phyloP scores from a whole-genome alignment of 306 rosid species.

The Gillenia trifoliata region DNA sequence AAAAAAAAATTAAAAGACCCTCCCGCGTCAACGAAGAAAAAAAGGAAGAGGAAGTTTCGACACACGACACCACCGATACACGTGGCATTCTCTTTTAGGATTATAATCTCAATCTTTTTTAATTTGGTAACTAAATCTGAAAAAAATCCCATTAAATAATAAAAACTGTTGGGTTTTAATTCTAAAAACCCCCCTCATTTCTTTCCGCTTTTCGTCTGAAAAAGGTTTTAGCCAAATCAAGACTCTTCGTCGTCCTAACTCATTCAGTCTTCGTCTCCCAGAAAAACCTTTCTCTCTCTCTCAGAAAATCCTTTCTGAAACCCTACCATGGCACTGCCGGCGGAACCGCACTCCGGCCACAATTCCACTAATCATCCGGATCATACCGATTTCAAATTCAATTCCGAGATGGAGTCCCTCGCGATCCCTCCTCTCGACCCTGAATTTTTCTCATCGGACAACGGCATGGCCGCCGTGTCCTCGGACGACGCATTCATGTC shows the following conservation, averaged over 20 bases:
- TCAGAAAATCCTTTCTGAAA: not conserved
- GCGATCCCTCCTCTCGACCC: conserved; percentile 60
- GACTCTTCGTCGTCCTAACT: not conserved
- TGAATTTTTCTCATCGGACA: conserved; percentile 30
- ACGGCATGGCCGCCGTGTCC: not conserved
- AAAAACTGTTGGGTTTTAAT: not conserved
- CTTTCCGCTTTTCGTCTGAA: not conserved
- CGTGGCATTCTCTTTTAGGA: not conserved
- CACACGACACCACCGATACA: not conserved
- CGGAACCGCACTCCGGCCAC: not conserved
- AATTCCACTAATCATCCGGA: conserved; percentile 19
- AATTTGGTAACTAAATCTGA: not conserved
- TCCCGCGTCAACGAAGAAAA: not conserved
- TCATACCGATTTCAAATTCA: conserved; percentile 24
- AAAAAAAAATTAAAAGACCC: too few relatives aligned
- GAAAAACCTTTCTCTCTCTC: not conserved
- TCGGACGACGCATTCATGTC: conserved; percentile 19
- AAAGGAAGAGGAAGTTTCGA: not conserved
- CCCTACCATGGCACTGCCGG: conserved; percentile 40
- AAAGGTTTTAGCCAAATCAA: not conserved
- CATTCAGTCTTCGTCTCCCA: not conserved
- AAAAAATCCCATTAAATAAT: not conserved
- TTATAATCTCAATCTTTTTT: not conserved
- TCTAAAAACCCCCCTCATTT: not conserved
- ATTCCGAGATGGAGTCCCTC: conserved; percentile 36